A percentile compares a stretch with the other conserved stretches of the same genome.
Evolutionary conservation across 2,329 filamentous ascomycete species (phyloP).

Genomic region (Phaeosphaeriaceae sp.): DNA sequence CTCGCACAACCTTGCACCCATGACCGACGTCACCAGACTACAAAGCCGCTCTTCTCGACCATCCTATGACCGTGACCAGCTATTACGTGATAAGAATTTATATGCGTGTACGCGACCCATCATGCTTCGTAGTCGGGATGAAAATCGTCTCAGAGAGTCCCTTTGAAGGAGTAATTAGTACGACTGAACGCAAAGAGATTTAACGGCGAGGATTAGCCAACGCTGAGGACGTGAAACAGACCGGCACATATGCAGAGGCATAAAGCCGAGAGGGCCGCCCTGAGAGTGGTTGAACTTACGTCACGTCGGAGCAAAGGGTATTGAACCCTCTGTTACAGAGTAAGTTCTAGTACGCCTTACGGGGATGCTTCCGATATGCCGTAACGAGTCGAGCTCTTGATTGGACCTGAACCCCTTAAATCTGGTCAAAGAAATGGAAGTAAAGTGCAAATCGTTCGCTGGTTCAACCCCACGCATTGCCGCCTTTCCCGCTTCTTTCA

Average conservation of each 20-base stretch:
- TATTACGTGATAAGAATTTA: neutral
- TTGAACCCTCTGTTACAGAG: neutral
- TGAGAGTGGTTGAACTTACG: neutral
- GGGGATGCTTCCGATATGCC: neutral
- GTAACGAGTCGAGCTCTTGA: neutral
- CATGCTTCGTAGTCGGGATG: neutral
- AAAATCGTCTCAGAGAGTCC: neutral
- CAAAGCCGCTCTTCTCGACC: neutral
- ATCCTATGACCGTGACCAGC: neutral
- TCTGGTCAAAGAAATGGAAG: neutral
- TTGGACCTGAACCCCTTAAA: neutral
- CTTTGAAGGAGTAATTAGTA: neutral
- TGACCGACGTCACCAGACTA: neutral
- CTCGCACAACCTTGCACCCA: neutral
- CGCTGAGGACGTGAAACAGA: neutral
- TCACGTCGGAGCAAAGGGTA: neutral
- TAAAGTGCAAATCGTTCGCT: neutral
- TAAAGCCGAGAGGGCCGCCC: neutral
- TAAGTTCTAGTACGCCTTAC: neutral
- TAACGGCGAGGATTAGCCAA: neutral
- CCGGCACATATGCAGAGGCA: neutral
- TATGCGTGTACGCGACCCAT: neutral
- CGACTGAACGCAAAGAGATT: neutral
- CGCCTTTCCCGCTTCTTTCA: neutral
- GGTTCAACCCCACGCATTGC: neutral